Conservation (phyloP, 805 yeast species). For the Monosporozyma yasuniensis region DNA sequence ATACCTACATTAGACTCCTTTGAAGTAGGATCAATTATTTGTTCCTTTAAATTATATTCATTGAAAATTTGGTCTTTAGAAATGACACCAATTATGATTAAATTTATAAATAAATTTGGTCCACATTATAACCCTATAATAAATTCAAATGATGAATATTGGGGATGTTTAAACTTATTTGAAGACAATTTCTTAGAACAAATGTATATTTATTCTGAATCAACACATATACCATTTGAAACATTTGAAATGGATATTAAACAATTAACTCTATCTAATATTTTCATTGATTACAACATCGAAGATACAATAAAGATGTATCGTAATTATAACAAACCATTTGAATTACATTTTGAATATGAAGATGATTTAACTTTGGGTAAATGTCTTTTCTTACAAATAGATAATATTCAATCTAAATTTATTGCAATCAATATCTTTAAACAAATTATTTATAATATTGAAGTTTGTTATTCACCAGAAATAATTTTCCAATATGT, state of each 20-base stretch:
- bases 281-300: conserved; percentile 5
- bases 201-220: neutral
- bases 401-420: conserved; percentile 11
- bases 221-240: neutral
- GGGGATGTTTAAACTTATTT: neutral
- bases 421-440: conserved; percentile 16
- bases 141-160: neutral
- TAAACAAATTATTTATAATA: conserved; percentile 9
- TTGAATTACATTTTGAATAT: conserved; percentile 4
- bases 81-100: conserved; percentile 2
- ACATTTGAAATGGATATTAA: neutral
- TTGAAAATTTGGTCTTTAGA: conserved; percentile 10
- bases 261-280: neutral
- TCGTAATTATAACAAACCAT: conserved; percentile 7
- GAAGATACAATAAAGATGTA: conserved; percentile 9
- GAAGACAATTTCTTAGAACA: conserved; percentile 3
- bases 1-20: conserved; percentile 10
- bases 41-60: conserved; percentile 24
- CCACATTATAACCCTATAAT: neutral
- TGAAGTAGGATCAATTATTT: conserved; percentile 29
- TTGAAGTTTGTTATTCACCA: conserved; percentile 9
- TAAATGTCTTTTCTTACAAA: conserved; percentile 13
- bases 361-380: conserved; percentile 10
- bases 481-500: conserved; percentile 10
- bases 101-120: neutral